A percentile compares a stretch with the other conserved stretches of the same genome.
These are phyloP conservation scores for Lecanicillium sp. DNA, from an alignment of 2,329 filamentous ascomycete genomes.

Conservation along the genomic window DNA sequence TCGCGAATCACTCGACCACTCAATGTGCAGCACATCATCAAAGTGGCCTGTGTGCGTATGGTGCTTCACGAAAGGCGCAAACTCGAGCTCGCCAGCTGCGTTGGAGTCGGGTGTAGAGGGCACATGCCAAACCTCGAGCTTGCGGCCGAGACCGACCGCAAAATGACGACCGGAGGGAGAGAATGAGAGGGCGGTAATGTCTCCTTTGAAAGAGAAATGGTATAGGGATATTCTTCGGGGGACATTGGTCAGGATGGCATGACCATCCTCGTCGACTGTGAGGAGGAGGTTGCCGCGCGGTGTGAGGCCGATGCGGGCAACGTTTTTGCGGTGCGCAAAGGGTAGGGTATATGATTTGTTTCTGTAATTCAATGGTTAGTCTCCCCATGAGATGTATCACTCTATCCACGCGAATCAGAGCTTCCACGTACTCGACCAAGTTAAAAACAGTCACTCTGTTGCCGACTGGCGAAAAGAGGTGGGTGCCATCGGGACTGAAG, in stretches of 20 bases:
- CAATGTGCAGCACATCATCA: conserved; percentile 75
- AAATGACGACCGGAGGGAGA: conserved; percentile 89
- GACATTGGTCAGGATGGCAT: conserved; percentile 88
- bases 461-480: conserved; percentile 90
- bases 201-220: conserved; percentile 88
- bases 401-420: not conserved
- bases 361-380: no score
- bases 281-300: conserved; percentile 88
- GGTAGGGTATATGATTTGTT: conserved; percentile 84
- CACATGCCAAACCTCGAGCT: conserved; percentile 93
- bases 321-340: conserved; percentile 92
- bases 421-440: conserved; percentile 69
- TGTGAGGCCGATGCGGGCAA: conserved; percentile 78
- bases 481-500: conserved; percentile 93
- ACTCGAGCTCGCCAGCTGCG: conserved; percentile 77
- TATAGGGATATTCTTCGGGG: conserved; percentile 80
- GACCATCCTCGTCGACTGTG: conserved; percentile 88
- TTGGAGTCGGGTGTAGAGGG: conserved; percentile 81
- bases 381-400: not conserved
- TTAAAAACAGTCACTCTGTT: conserved; percentile 96
- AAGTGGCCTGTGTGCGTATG: conserved; percentile 84
- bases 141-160: conserved; percentile 77
- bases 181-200: conserved; percentile 78
- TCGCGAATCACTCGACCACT: conserved; percentile 93
- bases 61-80: conserved; percentile 88